These are phyloP conservation scores for Anisogramma anomala DNA, from an alignment of 2,329 filamentous ascomycete species.

Conservation along the genomic window DNA sequence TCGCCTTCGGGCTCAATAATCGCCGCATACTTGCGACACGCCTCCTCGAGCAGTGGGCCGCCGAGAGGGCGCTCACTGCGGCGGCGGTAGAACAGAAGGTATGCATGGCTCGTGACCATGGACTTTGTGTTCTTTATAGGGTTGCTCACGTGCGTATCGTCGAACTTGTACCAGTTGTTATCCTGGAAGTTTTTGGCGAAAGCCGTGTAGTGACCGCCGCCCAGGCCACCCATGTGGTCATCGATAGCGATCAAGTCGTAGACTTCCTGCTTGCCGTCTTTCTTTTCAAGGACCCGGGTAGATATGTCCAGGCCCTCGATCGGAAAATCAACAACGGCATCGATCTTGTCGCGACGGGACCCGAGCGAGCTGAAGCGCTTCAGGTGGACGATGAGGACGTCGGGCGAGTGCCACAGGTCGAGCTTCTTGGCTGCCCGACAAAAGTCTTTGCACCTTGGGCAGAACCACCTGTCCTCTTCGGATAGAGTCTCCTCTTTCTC, in stretches of 20 bases:
- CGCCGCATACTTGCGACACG: conserved; percentile 34
- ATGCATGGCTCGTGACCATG: conserved; percentile 67
- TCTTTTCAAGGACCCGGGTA: conserved; percentile 64
- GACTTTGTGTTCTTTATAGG: conserved; percentile 46
- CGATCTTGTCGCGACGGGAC: conserved; percentile 78
- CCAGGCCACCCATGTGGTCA: conserved; percentile 86
- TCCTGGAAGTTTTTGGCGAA: conserved; percentile 88
- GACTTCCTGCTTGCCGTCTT: conserved; percentile 68
- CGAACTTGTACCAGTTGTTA: conserved; percentile 88
- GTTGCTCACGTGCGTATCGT: conserved; percentile 62
- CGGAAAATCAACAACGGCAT: conserved; percentile 84
- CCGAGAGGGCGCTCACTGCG: conserved; percentile 68
- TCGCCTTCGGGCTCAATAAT: conserved; percentile 4
- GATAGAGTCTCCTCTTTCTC: conserved; percentile 88
- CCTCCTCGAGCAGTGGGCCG: conserved; percentile 59
- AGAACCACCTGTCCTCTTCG: conserved; percentile 96
- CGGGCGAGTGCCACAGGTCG: conserved; percentile 91
- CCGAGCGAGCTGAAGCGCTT: conserved; percentile 88
- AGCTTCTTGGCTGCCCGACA: conserved; percentile 90
- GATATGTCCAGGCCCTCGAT: conserved; percentile 76
- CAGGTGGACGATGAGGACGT: conserved; percentile 87
- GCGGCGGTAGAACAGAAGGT: conserved; percentile 91
- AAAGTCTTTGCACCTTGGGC: conserved; percentile 88
- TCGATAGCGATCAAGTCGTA: conserved; percentile 95
- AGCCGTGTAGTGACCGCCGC: conserved; percentile 92